phyloP scores from a whole-genome alignment of 192 early-diverging fungal genomes.

The Coemansia sp. region DNA sequence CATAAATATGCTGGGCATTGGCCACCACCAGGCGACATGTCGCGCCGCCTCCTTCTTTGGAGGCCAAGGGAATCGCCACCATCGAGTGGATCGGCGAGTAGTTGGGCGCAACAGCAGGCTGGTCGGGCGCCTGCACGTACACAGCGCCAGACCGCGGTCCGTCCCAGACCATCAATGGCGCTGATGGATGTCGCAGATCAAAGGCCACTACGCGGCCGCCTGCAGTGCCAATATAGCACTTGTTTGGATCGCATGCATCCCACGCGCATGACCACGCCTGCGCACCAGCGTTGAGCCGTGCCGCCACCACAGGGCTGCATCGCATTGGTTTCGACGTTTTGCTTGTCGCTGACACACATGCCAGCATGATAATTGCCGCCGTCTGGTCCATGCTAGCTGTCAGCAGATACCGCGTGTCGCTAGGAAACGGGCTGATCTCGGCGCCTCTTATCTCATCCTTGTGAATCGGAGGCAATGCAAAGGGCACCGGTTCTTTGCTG shows the following conservation, averaged over 20 bases:
- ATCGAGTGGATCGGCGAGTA: slow-evolving; percentile 37
- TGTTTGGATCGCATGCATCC: slow-evolving; percentile 13
- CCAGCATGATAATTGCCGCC: slow-evolving; percentile 25
- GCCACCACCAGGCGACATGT: slow-evolving; percentile 22
- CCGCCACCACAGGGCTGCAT: slow-evolving; percentile 16
- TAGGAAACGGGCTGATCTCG: slow-evolving; percentile 24
- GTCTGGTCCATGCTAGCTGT: slow-evolving; percentile 47
- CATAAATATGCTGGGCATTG: slow-evolving; percentile 28
- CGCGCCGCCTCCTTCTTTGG: not conserved
- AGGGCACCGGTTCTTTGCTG: slow-evolving; percentile 17
- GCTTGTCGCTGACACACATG: not conserved
- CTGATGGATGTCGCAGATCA: slow-evolving; percentile 17
- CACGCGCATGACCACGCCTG: slow-evolving; percentile 48
- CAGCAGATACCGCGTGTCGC: slow-evolving; percentile 30
- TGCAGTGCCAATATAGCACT: slow-evolving; percentile 30
- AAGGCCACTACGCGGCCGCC: slow-evolving; percentile 25
- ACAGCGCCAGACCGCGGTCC: slow-evolving; percentile 12
- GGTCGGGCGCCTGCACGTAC: not conserved
- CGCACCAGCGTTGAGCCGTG: slow-evolving; percentile 6
- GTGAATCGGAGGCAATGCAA: slow-evolving; percentile 26
- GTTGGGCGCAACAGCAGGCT: not conserved
- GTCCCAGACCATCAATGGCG: slow-evolving; percentile 21
- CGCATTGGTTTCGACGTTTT: not conserved
- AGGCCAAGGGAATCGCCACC: slow-evolving; percentile 4
- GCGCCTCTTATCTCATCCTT: slow-evolving; percentile 35